Base-by-base conservation (phyloP, 192 early-diverging fungal species). In the Nowakowskiella sp. region DNA sequence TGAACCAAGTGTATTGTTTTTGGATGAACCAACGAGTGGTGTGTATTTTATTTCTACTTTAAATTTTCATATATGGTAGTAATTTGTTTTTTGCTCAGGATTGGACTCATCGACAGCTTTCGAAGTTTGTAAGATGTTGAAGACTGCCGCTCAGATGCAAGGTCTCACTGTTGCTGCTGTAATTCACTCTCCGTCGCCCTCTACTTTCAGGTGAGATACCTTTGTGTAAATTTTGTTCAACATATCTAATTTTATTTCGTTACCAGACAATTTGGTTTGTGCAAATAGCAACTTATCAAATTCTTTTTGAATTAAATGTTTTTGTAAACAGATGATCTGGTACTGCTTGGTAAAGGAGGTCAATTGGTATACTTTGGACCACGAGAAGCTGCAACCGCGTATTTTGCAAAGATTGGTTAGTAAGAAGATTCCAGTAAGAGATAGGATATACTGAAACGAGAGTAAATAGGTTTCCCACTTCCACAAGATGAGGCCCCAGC, bases 1-100 rank as follows among this genome's bases (percentile, higher is more conserved):
- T 16, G 72, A 84, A 70, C 83, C 85, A 25, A 81, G 83, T 61
- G 69, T 88, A 44, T 71, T 95, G 28, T 88, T 95, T 71, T 72
- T 92, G 51, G 90, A 92, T 68, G 92, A 74, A 45, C 92, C 92
- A 42, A 92, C 89, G 3, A 88, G 85, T 21, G 92, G n/a, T n/a
- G n/a, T n/a, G n/a, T n/a, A n/a, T n/a, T n/a, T n/a, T n/a, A n/a
- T n/a, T n/a, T n/a, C n/a, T n/a, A n/a, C n/a, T n/a, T n/a, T n/a
- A n/a, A n/a, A n/a, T n/a, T n/a, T n/a, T n/a, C n/a, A n/a, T n/a
- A n/a, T n/a, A n/a, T n/a, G n/a, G n/a, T n/a, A n/a, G n/a, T n/a
- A n/a, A n/a, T n/a, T n/a, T n/a, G n/a, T n/a, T n/a, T n/a, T n/a
- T n/a, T n/a, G n/a, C 5, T 81, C 77, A 24, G 85, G 85, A 23